Base-by-base conservation (phyloP, 208 protist genomes). In the Herpetomonas samuelpessoai region DNA sequence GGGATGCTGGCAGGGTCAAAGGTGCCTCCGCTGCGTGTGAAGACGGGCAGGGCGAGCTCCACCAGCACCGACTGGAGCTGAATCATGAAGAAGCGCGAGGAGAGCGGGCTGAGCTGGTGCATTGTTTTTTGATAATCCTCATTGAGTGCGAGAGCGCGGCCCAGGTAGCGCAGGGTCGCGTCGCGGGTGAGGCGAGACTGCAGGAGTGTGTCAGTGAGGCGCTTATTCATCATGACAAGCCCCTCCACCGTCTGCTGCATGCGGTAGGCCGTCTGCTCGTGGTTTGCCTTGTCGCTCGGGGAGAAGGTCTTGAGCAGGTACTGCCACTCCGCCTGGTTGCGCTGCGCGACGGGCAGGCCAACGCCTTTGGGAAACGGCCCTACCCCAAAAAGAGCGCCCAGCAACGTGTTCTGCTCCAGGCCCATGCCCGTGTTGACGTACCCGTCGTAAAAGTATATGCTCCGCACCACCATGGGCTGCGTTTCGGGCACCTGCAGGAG, bases 61-160 rank as follows among this genome's bases (percentile, higher is more conserved):
- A 92, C 52, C 24, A 95, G 77, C 3, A 90, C 81, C 21, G 78
- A 71, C 68, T 91, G 79, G 30, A 95, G 64, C 66, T 95, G 88
- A 28, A 67, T 38, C 78, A 95, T 81, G 62, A 95, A 91, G 59
- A 75, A 92, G 55, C 80, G 76, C 41, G 83, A 91, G 61, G 82
- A 88, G 47, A 95, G 67, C 0, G 76, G 83, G 22, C 76, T 56
- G 72, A 86, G 59, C 27, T 86, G 68, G 56, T 90, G 79, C 64
- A 91, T 78, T 22, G 85, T 95, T 68, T 92, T 95, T 3, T 72
- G 74, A 59, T 92, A 91, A 24, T 78, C 79, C 53, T 75, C 79
- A 62, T 95, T 95, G 9, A 92, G 75, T 1, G 66, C 62, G n/a
- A 95, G 74, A 10, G 83, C 85, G 10, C 58, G 27, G 38, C 80